These are phyloP conservation scores for Malassezia sympodialis DNA, from an alignment of 1,284 basidiomycete species.

Conservation along the genomic window DNA sequence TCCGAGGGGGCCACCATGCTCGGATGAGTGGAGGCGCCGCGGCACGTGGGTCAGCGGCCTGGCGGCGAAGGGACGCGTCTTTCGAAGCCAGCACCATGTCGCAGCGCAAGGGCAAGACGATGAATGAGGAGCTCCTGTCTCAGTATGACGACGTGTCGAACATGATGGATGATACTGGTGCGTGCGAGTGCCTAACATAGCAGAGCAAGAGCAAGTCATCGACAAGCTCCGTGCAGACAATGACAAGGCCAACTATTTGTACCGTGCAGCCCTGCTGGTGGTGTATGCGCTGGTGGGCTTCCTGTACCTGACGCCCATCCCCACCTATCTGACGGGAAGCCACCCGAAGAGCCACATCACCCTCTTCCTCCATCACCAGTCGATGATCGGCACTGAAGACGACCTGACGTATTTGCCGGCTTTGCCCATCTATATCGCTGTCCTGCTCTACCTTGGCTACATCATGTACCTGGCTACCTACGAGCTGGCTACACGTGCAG, in stretches of 20 bases:
- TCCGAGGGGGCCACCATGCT: slow-evolving; percentile 4
- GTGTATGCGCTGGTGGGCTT: slow-evolving; percentile 28
- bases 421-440: slow-evolving; percentile 39
- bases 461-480: slow-evolving; percentile 22
- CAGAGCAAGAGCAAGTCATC: slow-evolving; percentile 39
- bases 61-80: neutral
- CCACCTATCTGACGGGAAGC: slow-evolving; percentile 36
- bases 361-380: slow-evolving; percentile 31
- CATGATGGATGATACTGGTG: slow-evolving; percentile 16
- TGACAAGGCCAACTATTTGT: slow-evolving; percentile 39
- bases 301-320: slow-evolving; percentile 35
- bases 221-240: slow-evolving; percentile 26
- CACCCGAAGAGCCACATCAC: slow-evolving; percentile 44
- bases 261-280: slow-evolving; percentile 28
- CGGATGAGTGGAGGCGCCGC: neutral
- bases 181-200: slow-evolving; percentile 4
- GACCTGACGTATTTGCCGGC: slow-evolving; percentile 44
- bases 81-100: slow-evolving; percentile 2
- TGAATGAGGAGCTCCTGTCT: slow-evolving; percentile 21
- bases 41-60: neutral
- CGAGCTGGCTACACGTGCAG: slow-evolving; percentile 26
- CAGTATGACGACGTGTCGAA: slow-evolving; percentile 28
- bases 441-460: slow-evolving; percentile 20
- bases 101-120: neutral
- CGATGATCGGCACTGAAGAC: slow-evolving; percentile 36